Evolutionary conservation across 768 basidiomycete species (phyloP).

Genomic region (Coprinopsis cinerea): DNA sequence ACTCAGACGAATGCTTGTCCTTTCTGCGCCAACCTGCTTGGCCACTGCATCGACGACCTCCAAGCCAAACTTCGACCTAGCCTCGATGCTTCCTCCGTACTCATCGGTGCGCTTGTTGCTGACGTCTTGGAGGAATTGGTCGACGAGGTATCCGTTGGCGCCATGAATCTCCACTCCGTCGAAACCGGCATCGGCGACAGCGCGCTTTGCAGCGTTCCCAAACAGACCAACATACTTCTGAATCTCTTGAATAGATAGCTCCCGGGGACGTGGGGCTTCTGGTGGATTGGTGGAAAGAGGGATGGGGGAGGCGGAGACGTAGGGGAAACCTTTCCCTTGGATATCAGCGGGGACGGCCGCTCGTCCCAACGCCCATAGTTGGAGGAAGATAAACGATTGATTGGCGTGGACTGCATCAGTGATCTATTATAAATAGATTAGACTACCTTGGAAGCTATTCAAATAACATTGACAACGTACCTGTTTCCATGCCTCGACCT

Average conservation of each 20-base stretch:
- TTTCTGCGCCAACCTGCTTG: constrained; percentile 45
- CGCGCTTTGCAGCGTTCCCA: constrained; percentile 36
- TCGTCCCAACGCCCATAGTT: constrained; percentile 39
- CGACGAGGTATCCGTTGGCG: constrained; percentile 40
- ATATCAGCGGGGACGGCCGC: constrained; percentile 29
- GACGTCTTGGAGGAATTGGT: constrained; percentile 51
- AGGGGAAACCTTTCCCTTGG: constrained; percentile 25
- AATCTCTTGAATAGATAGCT: constrained; percentile 41
- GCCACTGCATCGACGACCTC: constrained; percentile 49
- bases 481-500: constrained; percentile 47
- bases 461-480: constrained; percentile 17
- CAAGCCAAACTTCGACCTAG: constrained; percentile 49
- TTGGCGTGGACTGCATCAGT: constrained; percentile 39
- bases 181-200: constrained; percentile 55
- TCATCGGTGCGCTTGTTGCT: constrained; percentile 57
- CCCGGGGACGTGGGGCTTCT: constrained; percentile 23
- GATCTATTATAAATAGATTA: constrained; percentile 19
- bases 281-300: constrained; percentile 11
- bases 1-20: constrained; percentile 50
- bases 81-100: constrained; percentile 65
- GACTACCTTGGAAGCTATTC: background rate
- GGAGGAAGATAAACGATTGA: constrained; percentile 35
- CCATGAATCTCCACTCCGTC: constrained; percentile 48
- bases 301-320: constrained; percentile 27
- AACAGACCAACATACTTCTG: constrained; percentile 30